Percentiles rank a stretch among this genome's conserved stretches.
These are phyloP conservation scores for Russula olivacea DNA, from an alignment of 768 basidiomycete species.

Conservation along the genomic window DNA sequence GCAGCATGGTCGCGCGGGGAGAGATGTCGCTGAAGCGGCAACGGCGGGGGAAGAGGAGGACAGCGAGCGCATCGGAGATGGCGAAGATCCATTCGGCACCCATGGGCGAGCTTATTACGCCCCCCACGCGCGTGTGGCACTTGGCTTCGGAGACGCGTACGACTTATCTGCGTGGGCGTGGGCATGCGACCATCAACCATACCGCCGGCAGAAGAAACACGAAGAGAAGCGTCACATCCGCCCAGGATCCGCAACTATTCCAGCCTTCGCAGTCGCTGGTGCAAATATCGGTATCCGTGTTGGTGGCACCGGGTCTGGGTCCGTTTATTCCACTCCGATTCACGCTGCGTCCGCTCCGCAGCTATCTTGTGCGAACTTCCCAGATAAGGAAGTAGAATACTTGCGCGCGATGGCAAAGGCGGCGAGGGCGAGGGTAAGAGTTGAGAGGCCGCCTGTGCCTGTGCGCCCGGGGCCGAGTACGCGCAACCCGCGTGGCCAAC, in stretches of 20 bases:
- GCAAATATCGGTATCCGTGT: neutral
- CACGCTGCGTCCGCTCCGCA: slow-evolving; percentile 16
- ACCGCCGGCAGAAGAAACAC: neutral
- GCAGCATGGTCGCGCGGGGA: neutral
- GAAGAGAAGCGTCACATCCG: neutral
- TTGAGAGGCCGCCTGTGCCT: neutral
- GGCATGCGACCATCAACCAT: slow-evolving; percentile 8
- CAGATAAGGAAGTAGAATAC: slow-evolving; percentile 11
- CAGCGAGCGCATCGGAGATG: neutral
- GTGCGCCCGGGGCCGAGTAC: no score
- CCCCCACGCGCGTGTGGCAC: slow-evolving; percentile 2
- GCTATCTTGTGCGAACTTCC: neutral
- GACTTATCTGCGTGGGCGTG: slow-evolving; percentile 19
- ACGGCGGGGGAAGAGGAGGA: neutral
- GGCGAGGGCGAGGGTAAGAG: neutral
- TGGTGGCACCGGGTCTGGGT: neutral
- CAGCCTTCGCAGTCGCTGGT: neutral
- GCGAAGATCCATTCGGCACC: slow-evolving; percentile 11
- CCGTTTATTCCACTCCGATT: slow-evolving; percentile 4
- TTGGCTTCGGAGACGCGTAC: slow-evolving; percentile 13
- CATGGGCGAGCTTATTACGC: slow-evolving; percentile 13
- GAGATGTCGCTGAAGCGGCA: neutral
- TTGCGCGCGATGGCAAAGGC: slow-evolving; percentile 15
- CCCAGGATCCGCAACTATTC: no score
- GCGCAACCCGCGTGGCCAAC: neutral